Percentiles rank a stretch among this genome's conserved stretches.
Evolutionary conservation across 495 filamentous ascomycete species (phyloP).

Genomic region (Lasiosphaeria ovina): DNA sequence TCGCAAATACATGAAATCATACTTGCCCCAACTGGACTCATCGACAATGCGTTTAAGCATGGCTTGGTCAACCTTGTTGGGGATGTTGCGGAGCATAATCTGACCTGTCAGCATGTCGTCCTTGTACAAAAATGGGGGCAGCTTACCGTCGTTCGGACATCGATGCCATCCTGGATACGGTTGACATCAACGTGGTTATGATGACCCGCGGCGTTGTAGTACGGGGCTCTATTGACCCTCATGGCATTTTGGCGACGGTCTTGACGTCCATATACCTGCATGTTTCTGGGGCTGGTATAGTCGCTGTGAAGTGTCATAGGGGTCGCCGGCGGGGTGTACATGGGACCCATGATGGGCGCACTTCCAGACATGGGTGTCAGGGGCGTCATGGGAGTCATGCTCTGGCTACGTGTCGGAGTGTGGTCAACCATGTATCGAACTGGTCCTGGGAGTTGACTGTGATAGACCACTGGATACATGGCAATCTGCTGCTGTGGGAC

Average conservation of each 20-base stretch:
- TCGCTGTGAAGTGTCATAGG: conserved; percentile 31
- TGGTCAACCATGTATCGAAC: conserved; percentile 37
- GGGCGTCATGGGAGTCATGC: conserved; percentile 27
- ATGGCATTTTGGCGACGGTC: conserved; percentile 45
- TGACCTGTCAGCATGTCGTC: conserved; percentile 33
- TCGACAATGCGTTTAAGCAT: conserved; percentile 79
- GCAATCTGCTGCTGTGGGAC: conserved; percentile 22
- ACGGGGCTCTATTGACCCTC: conserved; percentile 38
- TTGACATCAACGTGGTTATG: conserved; percentile 67
- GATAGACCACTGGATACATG: conserved; percentile 40
- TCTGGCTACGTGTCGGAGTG: conserved; percentile 31
- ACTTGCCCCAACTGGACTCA: conserved; percentile 71
- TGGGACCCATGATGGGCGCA: conserved; percentile 24
- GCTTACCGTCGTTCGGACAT: conserved; percentile 72
- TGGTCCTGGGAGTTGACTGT: conserved; percentile 23
- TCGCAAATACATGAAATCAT: conserved; percentile 93
- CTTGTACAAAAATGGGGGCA: neutral
- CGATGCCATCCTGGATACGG: conserved; percentile 62
- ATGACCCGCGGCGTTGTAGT: conserved; percentile 45
- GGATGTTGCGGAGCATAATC: conserved; percentile 97
- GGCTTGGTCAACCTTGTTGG: conserved; percentile 82
- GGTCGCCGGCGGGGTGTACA: conserved; percentile 34
- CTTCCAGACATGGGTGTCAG: conserved; percentile 25
- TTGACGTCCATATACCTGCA: conserved; percentile 27
- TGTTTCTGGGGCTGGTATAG: conserved; percentile 30